A percentile compares a stretch with the other conserved stretches of the same genome.
Evolutionary conservation across 23 red algal species (phyloP).

Genomic region (Pyropia haitanensis): DNA sequence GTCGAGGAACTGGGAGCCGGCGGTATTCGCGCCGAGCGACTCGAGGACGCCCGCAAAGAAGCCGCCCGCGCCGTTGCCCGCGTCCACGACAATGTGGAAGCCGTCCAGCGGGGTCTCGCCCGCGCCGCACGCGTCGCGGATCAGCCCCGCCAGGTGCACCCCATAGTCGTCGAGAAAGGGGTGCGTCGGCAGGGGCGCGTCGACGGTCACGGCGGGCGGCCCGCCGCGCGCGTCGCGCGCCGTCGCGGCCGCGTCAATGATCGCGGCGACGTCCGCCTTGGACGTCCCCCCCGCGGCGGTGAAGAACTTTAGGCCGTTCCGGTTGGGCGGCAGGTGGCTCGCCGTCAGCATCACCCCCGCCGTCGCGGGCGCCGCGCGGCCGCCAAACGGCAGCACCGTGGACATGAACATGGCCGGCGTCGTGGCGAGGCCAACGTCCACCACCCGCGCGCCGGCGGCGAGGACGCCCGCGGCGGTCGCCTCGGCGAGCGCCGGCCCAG

Average conservation of each 20-base stretch:
- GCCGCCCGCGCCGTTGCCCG: constrained; percentile 81
- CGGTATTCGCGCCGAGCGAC: constrained; percentile 50
- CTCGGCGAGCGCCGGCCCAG: constrained; percentile 26
- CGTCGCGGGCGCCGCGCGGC: constrained; percentile 5
- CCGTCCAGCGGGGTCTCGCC: constrained; percentile 35
- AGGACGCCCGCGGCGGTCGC: constrained; percentile 34
- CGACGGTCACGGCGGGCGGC: constrained; percentile 1
- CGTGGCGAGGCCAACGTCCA: constrained; percentile 57
- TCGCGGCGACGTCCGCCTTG: constrained; percentile 33
- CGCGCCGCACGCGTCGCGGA: constrained; percentile 28
- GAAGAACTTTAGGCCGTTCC: constrained; percentile 93
- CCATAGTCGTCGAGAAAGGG: constrained; percentile 57
- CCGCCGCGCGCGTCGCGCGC: constrained; percentile 6
- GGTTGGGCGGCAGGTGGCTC: constrained; percentile 66
- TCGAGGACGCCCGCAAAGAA: constrained; percentile 70
- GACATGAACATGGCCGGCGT: constrained; percentile 97
- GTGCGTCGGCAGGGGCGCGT: background rate
- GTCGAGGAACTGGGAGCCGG: constrained; percentile 74
- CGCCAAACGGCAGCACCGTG: constrained; percentile 26
- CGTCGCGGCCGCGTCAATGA: constrained; percentile 24
- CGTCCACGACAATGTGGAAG: constrained; percentile 78
- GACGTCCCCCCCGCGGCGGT: constrained; percentile 45
- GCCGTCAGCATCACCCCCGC: constrained; percentile 82
- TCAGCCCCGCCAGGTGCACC: constrained; percentile 33
- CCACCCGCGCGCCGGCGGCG: constrained; percentile 18